Evolutionary conservation across 495 filamentous ascomycete species (phyloP).

Genomic region (Bacidia gigantensis): DNA sequence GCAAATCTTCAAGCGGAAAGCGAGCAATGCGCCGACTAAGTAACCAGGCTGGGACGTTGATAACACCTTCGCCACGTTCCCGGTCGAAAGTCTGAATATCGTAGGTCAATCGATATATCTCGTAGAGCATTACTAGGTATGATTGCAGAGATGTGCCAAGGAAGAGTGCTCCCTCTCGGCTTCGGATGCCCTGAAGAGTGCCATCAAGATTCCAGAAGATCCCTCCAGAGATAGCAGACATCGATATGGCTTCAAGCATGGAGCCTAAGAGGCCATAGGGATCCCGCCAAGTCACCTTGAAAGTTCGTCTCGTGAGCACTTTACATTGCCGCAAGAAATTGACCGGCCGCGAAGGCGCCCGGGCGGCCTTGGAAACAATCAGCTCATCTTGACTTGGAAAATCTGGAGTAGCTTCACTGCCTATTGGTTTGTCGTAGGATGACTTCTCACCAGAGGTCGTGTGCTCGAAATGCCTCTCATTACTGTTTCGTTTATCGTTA

Average conservation of each 20-base stretch:
- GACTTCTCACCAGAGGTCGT: neutral
- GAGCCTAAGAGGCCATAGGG: conserved; percentile 57
- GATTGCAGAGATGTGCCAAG: conserved; percentile 52
- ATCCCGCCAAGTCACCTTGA: conserved; percentile 53
- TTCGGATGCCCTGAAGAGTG: conserved; percentile 48
- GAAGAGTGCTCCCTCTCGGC: conserved; percentile 54
- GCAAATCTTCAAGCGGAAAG: conserved; percentile 51
- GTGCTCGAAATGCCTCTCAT: neutral
- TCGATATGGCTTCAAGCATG: conserved; percentile 47
- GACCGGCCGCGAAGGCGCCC: conserved; percentile 13
- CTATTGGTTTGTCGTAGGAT: neutral
- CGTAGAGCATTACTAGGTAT: conserved; percentile 59
- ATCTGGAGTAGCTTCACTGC: neutral
- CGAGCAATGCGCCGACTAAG: conserved; percentile 51
- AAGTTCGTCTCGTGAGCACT: conserved; percentile 50
- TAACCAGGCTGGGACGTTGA: conserved; percentile 50
- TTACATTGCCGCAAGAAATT: conserved; percentile 44
- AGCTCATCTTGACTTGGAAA: neutral
- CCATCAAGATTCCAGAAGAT: conserved; percentile 48
- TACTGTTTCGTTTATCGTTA: no score
- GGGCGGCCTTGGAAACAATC: neutral
- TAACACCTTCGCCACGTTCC: conserved; percentile 55
- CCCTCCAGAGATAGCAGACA: conserved; percentile 57
- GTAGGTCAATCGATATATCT: conserved; percentile 54
- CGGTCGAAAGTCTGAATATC: conserved; percentile 64